These are phyloP conservation scores for Hibiscus tridactylites DNA, from an alignment of 345 rosid genomes.

Conservation along the genomic window DNA sequence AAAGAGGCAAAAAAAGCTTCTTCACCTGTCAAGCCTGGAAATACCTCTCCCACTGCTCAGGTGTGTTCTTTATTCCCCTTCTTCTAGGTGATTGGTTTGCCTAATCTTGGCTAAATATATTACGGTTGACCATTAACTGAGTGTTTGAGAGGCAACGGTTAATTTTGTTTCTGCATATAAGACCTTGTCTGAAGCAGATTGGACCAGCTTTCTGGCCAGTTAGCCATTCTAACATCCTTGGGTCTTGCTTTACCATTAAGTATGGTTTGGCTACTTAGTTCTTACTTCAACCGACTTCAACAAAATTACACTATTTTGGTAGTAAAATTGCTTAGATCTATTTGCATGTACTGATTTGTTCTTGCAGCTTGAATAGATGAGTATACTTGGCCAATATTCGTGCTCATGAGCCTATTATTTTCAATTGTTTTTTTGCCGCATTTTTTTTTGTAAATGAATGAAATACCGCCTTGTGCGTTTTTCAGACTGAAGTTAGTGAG, in stretches of 20 bases:
- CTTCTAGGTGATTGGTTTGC: not conserved
- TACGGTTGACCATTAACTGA: not conserved
- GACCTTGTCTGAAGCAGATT: not conserved
- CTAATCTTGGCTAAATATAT: not conserved
- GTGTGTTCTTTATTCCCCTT: conserved; percentile 25
- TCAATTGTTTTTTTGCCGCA: not conserved
- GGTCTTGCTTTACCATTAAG: not conserved
- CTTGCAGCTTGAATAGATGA: not conserved
- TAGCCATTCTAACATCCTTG: not conserved
- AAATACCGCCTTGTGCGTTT: not conserved
- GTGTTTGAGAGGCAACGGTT: not conserved
- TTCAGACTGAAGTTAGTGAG: conserved; percentile 74
- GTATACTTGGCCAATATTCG: not conserved
- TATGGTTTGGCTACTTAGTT: not conserved
- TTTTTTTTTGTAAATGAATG: not conserved
- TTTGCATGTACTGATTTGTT: not conserved
- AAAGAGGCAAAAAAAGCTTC: conserved; percentile 67
- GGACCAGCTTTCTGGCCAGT: not conserved
- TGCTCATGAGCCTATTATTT: not conserved
- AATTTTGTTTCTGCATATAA: not conserved
- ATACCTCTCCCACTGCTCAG: conserved; percentile 53
- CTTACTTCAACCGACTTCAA: not conserved
- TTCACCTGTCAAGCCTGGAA: conserved; percentile 57
- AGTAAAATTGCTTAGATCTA: not conserved
- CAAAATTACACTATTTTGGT: not conserved